Conservation (phyloP, 345 rosid species). For the Psidium friedrichsthalianum region DNA sequence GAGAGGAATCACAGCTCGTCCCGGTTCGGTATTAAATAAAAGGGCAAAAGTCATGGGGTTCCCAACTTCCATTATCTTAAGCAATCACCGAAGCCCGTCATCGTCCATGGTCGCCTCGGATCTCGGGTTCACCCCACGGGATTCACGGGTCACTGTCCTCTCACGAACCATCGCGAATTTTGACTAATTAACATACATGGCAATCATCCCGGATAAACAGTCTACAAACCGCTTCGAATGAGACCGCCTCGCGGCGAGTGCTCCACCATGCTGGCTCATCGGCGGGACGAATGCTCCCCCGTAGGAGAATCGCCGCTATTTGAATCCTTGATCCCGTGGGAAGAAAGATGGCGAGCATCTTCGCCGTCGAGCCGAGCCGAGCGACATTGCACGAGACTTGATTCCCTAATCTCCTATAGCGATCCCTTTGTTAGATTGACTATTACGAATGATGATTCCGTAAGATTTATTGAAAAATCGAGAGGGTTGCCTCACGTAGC, state of each 20-base stretch:
- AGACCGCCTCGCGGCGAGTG: neutral
- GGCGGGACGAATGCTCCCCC: neutral
- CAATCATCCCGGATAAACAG: neutral
- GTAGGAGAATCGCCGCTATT: accelerated
- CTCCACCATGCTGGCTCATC: accelerated
- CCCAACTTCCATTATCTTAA: neutral
- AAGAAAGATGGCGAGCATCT: accelerated
- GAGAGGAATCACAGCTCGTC: neutral
- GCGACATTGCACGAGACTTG: accelerated
- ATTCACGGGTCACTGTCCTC: neutral
- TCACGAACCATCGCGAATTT: neutral
- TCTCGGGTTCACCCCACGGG: neutral
- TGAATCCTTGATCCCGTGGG: accelerated
- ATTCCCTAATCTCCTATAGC: no score
- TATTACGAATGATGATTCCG: no score
- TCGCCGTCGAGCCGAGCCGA: no score
- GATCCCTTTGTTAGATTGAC: no score
- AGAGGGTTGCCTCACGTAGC: no score
- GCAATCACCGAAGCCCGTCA: neutral
- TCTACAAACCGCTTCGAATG: accelerated
- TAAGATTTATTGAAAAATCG: no score
- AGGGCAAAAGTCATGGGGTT: neutral
- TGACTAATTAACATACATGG: neutral
- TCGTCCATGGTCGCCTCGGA: neutral
- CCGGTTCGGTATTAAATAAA: neutral